These are phyloP conservation scores for Kodamaea suecica DNA, from an alignment of 1,139 yeast species.

Conservation along the genomic window DNA sequence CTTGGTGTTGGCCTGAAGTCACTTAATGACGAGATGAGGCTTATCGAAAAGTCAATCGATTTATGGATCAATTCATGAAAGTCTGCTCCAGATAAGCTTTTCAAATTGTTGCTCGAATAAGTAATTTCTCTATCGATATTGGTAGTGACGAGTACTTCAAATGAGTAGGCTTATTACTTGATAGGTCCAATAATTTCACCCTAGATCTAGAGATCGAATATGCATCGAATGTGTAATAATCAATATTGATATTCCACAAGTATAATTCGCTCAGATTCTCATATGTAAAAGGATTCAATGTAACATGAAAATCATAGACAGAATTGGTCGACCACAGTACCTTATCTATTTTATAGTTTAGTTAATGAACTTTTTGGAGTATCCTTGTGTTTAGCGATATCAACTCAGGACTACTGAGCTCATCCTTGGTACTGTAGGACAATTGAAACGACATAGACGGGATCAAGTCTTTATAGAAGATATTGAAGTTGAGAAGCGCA, in stretches of 20 bases:
- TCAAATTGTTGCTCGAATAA: constrained; percentile 20
- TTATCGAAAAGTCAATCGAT: constrained; percentile 15
- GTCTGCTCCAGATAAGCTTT: constrained; percentile 17
- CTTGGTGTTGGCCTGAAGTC: constrained; percentile 15
- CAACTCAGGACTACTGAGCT: constrained; percentile 7
- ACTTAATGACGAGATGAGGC: constrained; percentile 13
- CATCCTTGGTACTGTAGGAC: constrained; percentile 13
- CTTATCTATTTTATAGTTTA: constrained; percentile 16
- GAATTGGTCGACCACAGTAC: constrained; percentile 16
- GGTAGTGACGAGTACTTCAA: constrained; percentile 16
- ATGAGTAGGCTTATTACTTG: constrained; percentile 19
- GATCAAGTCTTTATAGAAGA: constrained; percentile 13
- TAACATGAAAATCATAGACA: constrained; percentile 6
- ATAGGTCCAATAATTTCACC: constrained; percentile 18
- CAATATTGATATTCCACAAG: constrained; percentile 20
- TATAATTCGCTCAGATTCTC: constrained; percentile 17
- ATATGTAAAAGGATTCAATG: constrained; percentile 13
- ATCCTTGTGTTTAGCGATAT: constrained; percentile 11
- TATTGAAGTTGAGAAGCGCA: constrained; percentile 21
- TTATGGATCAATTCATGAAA: constrained; percentile 8
- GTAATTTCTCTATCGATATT: constrained; percentile 13
- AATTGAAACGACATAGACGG: constrained; percentile 17
- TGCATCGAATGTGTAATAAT: constrained; percentile 10
- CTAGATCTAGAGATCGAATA: constrained; percentile 6
- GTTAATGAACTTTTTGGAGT: constrained; percentile 15